Evolutionary conservation across 73 alveolate genomes (phyloP).

Genomic region (Tetrahymena malaccensis): DNA sequence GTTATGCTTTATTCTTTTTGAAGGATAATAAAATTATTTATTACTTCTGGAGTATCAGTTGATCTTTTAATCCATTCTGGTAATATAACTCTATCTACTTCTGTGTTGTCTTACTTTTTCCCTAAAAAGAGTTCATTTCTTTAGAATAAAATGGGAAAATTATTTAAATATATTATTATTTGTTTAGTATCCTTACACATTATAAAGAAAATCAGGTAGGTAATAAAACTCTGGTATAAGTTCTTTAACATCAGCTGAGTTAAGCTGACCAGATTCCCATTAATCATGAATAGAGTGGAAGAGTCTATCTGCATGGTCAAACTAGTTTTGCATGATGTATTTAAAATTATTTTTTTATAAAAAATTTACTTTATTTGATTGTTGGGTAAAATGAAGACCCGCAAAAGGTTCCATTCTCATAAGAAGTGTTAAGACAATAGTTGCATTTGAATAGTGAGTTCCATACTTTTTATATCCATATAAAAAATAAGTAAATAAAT

Average conservation of each 20-base stretch:
- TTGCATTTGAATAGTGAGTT: constrained; percentile 78
- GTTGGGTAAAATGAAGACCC: constrained; percentile 54
- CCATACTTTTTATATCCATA: constrained; percentile 71
- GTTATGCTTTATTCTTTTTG: too few relatives aligned
- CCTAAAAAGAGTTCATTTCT: constrained; percentile 67
- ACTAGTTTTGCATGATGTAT: neutral
- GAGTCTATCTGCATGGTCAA: constrained; percentile 81
- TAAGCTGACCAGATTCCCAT: constrained; percentile 52
- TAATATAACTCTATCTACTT: constrained; percentile 55
- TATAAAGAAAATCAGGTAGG: constrained; percentile 65
- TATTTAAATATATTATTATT: neutral
- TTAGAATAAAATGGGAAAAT: neutral
- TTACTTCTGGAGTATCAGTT: constrained; percentile 52
- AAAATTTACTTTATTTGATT: constrained; percentile 43
- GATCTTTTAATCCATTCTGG: constrained; percentile 52
- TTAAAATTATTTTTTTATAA: neutral
- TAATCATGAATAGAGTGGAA: constrained; percentile 60
- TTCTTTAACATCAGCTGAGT: constrained; percentile 85
- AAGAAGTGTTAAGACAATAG: constrained; percentile 65
- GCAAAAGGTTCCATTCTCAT: constrained; percentile 84
- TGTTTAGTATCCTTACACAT: neutral
- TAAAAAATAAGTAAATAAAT: neutral
- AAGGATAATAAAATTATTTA: too few relatives aligned
- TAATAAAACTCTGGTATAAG: constrained; percentile 91
- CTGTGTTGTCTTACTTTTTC: constrained; percentile 36